A percentile compares a stretch with the other conserved stretches of the same genome.
These are phyloP conservation scores for Colletotrichum lentis DNA, from an alignment of 2,329 filamentous ascomycete species.

Conservation along the genomic window DNA sequence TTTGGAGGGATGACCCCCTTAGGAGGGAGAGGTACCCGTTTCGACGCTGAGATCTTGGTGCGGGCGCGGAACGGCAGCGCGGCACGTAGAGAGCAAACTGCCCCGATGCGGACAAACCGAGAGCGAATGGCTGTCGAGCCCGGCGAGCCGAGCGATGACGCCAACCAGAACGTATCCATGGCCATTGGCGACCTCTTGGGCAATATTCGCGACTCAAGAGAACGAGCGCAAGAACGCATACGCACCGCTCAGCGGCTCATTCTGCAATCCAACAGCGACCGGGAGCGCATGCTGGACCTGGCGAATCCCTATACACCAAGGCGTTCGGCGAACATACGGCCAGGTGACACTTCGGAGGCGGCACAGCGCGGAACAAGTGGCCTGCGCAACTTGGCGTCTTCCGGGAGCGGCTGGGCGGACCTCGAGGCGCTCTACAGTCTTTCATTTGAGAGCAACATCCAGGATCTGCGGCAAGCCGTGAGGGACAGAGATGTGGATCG, in stretches of 20 bases:
- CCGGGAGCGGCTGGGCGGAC: slow-evolving; percentile 50
- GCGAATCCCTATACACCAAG: slow-evolving; percentile 26
- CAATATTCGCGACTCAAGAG: slow-evolving; percentile 50
- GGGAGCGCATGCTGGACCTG: slow-evolving; percentile 28
- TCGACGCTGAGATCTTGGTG: slow-evolving; percentile 40
- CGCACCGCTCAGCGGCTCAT: slow-evolving; percentile 47
- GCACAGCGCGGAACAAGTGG: slow-evolving; percentile 18
- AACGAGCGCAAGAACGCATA: slow-evolving; percentile 47
- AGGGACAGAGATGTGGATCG: slow-evolving; percentile 47
- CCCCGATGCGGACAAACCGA: slow-evolving; percentile 2
- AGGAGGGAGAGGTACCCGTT: slow-evolving; percentile 20
- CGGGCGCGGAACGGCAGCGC: slow-evolving; percentile 48
- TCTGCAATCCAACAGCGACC: slow-evolving; percentile 32
- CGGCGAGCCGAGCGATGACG: slow-evolving; percentile 19
- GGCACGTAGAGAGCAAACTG: slow-evolving; percentile 33
- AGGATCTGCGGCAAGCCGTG: slow-evolving; percentile 42
- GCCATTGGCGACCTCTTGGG: slow-evolving; percentile 52
- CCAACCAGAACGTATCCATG: slow-evolving; percentile 47
- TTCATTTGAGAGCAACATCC: slow-evolving; percentile 43
- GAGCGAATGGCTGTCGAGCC: slow-evolving; percentile 17
- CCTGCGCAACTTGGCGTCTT: slow-evolving; percentile 15
- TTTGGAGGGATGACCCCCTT: slow-evolving; percentile 11
- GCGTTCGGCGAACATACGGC: slow-evolving; percentile 24
- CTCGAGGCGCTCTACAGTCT: slow-evolving; percentile 55
- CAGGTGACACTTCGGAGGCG: slow-evolving; percentile 16